Evolutionary conservation across 2,329 filamentous ascomycete species (phyloP).

Genomic region (Fusarium bulbicola): DNA sequence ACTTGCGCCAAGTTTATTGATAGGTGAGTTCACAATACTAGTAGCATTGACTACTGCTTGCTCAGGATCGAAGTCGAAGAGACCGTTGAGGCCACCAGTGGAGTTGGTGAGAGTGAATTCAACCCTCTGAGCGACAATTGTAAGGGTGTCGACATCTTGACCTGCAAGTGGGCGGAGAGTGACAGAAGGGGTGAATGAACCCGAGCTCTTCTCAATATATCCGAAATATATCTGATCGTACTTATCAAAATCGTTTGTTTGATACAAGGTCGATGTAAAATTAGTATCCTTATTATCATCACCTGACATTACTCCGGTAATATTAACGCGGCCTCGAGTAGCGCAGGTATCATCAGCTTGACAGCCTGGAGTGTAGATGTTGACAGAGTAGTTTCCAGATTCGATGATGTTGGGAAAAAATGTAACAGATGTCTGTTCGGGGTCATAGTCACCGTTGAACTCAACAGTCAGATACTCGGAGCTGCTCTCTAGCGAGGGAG

Average conservation of each 20-base stretch:
- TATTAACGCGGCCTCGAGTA: conserved; percentile 80
- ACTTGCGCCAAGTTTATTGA: conserved; percentile 78
- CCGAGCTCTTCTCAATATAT: conserved; percentile 77
- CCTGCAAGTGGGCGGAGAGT: conserved; percentile 76
- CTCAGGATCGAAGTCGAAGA: conserved; percentile 86
- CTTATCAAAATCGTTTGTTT: conserved; percentile 97
- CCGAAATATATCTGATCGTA: conserved; percentile 93
- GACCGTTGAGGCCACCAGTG: conserved; percentile 83
- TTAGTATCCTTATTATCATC: conserved; percentile 54
- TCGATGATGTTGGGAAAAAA: conserved; percentile 87
- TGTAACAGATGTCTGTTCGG: conserved; percentile 72
- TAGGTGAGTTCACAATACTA: conserved; percentile 74
- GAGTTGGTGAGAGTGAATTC: conserved; percentile 79
- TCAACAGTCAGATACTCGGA: conserved; percentile 80
- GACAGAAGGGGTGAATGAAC: conserved; percentile 80
- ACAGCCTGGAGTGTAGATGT: conserved; percentile 93
- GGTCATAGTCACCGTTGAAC: conserved; percentile 64
- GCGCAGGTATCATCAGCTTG: conserved; percentile 79
- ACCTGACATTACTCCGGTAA: conserved; percentile 76
- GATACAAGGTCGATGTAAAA: conserved; percentile 73
- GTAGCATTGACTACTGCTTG: conserved; percentile 61
- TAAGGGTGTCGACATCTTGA: conserved; percentile 69
- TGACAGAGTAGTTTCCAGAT: conserved; percentile 90
- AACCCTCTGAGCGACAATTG: conserved; percentile 89
- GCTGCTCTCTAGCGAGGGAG: conserved; percentile 72